Evolutionary conservation across 306 rosid genomes (phyloP), one percentile per base, ranked within the genome.

Genomic region (Cucurbita argyrosperma): DNA sequence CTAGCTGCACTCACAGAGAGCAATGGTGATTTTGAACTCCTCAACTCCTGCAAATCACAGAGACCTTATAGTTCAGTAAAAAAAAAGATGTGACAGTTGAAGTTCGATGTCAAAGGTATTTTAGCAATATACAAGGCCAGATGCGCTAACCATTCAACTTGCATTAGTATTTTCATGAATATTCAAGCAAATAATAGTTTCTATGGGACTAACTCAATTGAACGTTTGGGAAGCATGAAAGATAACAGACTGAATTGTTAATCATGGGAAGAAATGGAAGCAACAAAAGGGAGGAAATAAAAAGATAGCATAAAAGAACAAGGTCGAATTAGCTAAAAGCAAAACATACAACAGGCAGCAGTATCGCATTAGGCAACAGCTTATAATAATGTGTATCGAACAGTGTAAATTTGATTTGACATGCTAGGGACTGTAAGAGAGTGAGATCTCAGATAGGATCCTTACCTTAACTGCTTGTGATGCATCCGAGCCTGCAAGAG

Each of bases 381-480:
- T 16, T 15, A 18, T 16, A 42, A 42, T n/a, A 14, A 46, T 11
- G 35, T 10, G 8, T 10, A 38, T 23, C 39, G 6, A 23, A 5
- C 39, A 11, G 62, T 37, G 37, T 58, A 26, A 23, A 38, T 62
- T 38, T 18, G 72, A 66, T 66, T 66, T 45, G 18, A 43, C 39
- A 9, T 18, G 72, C 26, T 19, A 45, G 15, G 16, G 53, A 40
- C 19, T 10, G n/a, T 64, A 40, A n/a, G 5, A 64, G 71, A 39
- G 19, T 38, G 71, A 65, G 35, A 45, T 49, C 39, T 43, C 18
- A 67, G n/a, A 67, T 10, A 46, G 39, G 12, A 5, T 67, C 16
- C 56, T 74, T 87, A 87, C 98, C 98, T 89, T 83, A 74, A 83
- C 79, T 69, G 80, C 65, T 52, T 60, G 77, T 6, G 81, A 77